Evolutionary conservation across 805 yeast species (phyloP).

Genomic region (Blastobotrys muscicola): DNA sequence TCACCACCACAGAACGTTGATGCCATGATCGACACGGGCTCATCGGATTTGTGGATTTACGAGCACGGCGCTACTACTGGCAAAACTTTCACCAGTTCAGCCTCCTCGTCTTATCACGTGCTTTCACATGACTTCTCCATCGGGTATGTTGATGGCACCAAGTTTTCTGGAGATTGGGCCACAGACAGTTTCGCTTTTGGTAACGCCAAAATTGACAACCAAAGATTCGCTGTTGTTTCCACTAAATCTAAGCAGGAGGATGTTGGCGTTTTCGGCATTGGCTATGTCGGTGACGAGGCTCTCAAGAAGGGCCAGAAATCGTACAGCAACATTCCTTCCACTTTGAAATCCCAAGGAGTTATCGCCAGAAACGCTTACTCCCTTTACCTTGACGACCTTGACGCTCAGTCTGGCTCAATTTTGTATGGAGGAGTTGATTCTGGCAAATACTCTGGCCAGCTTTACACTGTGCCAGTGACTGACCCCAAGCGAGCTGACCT

Average conservation of each 20-base stretch:
- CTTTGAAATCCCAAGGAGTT: constrained; percentile 44
- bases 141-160: constrained; percentile 34
- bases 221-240: constrained; percentile 71
- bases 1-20: constrained; percentile 43
- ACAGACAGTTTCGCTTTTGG: constrained; percentile 6
- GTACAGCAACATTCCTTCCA: constrained; percentile 55
- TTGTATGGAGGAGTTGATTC: constrained; percentile 45
- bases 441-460: constrained; percentile 32
- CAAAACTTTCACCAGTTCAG: constrained; percentile 20
- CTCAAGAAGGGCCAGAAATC: constrained; percentile 7
- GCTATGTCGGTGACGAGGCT: constrained; percentile 24
- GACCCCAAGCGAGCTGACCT: constrained; percentile 23
- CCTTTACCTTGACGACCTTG: constrained; percentile 40
- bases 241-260: constrained; percentile 54
- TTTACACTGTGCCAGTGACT: constrained; percentile 26
- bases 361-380: constrained; percentile 51
- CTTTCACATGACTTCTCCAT: constrained; percentile 15
- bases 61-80: constrained; percentile 21
- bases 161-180: constrained; percentile 37
- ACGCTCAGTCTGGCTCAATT: constrained; percentile 19
- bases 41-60: constrained; percentile 53
- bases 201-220: constrained; percentile 21
- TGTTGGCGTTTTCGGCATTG: constrained; percentile 27
- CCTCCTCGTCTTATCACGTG: constrained; percentile 20
- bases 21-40: constrained; percentile 57